Evolutionary conservation across 345 rosid genomes (phyloP).

Genomic region (Balakata baccata): DNA sequence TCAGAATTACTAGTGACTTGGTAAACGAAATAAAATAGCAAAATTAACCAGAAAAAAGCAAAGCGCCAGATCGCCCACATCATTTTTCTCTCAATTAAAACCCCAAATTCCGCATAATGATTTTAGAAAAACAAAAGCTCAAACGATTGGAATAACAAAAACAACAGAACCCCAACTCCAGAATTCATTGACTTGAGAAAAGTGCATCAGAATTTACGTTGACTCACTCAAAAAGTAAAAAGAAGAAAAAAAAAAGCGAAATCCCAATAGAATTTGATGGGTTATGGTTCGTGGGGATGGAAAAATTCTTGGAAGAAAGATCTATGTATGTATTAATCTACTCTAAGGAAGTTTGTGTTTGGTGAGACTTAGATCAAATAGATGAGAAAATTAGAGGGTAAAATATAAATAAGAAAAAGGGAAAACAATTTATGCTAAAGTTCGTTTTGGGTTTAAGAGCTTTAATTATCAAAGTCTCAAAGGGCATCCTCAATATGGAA

Average conservation of each 20-base stretch:
- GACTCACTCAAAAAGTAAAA: neutral
- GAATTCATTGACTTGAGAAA: neutral
- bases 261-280: neutral
- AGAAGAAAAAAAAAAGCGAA: neutral
- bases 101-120: conserved; percentile 7
- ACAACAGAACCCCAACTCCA: neutral
- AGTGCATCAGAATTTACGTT: neutral
- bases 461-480: neutral
- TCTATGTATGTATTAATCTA: neutral
- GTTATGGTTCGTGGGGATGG: neutral
- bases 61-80: conserved; percentile 34
- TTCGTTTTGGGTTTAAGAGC: neutral
- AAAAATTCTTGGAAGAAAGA: neutral
- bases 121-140: neutral
- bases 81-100: neutral
- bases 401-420: neutral
- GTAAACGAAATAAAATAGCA: conserved; percentile 42
- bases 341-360: neutral
- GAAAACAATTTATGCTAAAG: neutral
- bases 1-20: conserved; percentile 63
- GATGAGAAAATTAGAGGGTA: neutral
- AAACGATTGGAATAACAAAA: neutral
- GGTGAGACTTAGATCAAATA: conserved; percentile 3
- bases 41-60: conserved; percentile 40
- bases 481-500: neutral